Conservation (phyloP, 2,329 filamentous ascomycete genomes). For the Phialophora expanda region DNA sequence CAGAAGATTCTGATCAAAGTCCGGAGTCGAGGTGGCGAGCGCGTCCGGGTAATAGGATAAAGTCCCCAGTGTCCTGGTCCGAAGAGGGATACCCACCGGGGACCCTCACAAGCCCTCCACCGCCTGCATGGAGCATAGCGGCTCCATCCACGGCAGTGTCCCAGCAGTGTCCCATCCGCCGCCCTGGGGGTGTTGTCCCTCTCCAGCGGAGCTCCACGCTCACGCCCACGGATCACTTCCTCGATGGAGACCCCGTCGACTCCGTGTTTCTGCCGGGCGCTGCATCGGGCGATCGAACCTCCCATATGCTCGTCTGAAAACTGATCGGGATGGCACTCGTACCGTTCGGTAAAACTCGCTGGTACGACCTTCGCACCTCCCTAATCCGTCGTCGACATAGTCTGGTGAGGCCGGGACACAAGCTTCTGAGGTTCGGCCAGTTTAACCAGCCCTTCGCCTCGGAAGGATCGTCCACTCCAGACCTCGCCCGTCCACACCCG, state of each 20-base stretch:
- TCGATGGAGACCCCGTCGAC: background rate
- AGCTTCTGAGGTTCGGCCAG: conserved; percentile 3
- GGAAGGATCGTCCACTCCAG: conserved; percentile 22
- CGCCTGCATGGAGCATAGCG: background rate
- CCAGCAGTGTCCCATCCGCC: background rate
- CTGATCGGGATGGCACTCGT: conserved; percentile 1
- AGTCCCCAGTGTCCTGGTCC: background rate
- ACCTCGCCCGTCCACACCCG: conserved; percentile 5
- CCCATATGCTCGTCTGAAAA: background rate
- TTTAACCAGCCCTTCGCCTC: conserved; percentile 27
- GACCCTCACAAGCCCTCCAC: conserved; percentile 1
- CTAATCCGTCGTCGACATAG: background rate
- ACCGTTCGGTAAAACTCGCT: conserved; percentile 20
- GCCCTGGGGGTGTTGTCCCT: background rate
- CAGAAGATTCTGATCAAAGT: background rate
- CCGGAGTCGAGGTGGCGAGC: background rate
- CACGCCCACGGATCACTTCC: background rate
- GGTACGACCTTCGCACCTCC: conserved; percentile 1
- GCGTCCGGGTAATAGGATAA: conserved; percentile 33
- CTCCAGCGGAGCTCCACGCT: conserved; percentile 12
- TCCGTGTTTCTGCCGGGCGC: background rate
- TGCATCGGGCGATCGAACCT: background rate
- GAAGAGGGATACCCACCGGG: background rate
- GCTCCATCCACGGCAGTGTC: no score
- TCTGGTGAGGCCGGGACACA: background rate